Evolutionary conservation across 768 basidiomycete species (phyloP).

Genomic region (Lentinula raphanica): DNA sequence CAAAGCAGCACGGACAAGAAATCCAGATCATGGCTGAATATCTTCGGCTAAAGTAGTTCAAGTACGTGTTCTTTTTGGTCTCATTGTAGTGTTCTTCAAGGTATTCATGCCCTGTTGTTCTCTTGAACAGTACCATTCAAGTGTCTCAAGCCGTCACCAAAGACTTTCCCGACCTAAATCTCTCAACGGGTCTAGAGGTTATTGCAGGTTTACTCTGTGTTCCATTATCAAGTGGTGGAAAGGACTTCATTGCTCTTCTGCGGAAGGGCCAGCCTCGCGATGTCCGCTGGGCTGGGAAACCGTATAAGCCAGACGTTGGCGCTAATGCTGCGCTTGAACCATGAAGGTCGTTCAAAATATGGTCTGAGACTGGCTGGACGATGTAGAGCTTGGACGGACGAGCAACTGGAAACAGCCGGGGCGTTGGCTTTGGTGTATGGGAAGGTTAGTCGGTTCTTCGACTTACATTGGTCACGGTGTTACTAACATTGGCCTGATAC

Average conservation of each 20-base stretch:
- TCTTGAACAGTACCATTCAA: slow-evolving; percentile 63
- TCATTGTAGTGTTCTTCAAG: background rate
- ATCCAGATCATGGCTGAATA: slow-evolving; percentile 78
- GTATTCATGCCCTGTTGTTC: background rate
- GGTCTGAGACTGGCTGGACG: slow-evolving; percentile 73
- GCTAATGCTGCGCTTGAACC: slow-evolving; percentile 52
- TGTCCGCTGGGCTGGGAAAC: slow-evolving; percentile 77
- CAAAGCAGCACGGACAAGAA: slow-evolving; percentile 70
- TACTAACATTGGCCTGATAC: background rate
- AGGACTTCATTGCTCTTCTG: slow-evolving; percentile 78
- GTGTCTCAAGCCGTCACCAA: slow-evolving; percentile 60
- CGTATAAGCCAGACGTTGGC: slow-evolving; percentile 40
- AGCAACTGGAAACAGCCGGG: slow-evolving; percentile 77
- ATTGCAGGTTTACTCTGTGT: slow-evolving; percentile 74
- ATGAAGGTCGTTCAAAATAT: slow-evolving; percentile 72
- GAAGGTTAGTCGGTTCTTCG: slow-evolving; percentile 46
- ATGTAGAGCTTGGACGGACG: slow-evolving; percentile 72
- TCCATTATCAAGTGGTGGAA: slow-evolving; percentile 64
- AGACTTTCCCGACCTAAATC: slow-evolving; percentile 67
- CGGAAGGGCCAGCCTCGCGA: slow-evolving; percentile 70
- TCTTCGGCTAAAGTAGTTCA: slow-evolving; percentile 66
- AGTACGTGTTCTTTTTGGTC: slow-evolving; percentile 34
- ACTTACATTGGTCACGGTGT: too few relatives aligned
- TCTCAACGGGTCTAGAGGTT: slow-evolving; percentile 43
- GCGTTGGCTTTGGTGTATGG: slow-evolving; percentile 77